phyloP scores from a whole-genome alignment of 1,139 yeast species.

The Debaryomyces psychrophilus region DNA sequence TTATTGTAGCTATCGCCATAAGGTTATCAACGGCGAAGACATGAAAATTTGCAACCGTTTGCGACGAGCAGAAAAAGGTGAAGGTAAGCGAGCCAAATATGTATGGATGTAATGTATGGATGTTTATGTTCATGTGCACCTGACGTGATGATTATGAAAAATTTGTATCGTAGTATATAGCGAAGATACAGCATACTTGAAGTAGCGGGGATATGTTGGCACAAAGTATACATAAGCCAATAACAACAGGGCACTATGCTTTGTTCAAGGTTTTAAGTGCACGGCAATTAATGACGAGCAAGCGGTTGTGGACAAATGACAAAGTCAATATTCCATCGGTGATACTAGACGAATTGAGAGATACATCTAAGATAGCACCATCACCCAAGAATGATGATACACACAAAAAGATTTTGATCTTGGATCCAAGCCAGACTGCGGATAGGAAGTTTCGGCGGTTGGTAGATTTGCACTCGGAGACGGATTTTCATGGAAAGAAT shows the following conservation, averaged over 20 bases:
- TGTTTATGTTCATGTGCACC: neutral
- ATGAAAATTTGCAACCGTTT: constrained; percentile 11
- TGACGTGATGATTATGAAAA: constrained; percentile 5
- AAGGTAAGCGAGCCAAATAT: constrained; percentile 17
- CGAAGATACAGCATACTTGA: neutral
- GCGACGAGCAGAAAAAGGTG: constrained; percentile 12
- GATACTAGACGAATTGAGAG: constrained; percentile 23
- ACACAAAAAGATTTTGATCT: constrained; percentile 18
- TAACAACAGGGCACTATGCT: neutral
- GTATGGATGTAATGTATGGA: neutral
- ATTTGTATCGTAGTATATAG: neutral
- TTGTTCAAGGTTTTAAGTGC: neutral
- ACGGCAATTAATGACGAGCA: neutral
- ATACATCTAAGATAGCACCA: constrained; percentile 16
- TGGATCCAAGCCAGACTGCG: constrained; percentile 21
- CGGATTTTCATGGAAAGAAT: constrained; percentile 1
- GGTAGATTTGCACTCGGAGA: constrained; percentile 12
- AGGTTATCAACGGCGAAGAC: constrained; percentile 7
- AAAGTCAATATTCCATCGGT: constrained; percentile 12
- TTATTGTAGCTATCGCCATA: neutral
- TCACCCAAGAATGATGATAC: constrained; percentile 12
- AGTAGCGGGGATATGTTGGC: constrained; percentile 1
- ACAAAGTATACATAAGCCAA: constrained; percentile 5
- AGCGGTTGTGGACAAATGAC: constrained; percentile 1
- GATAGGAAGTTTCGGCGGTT: constrained; percentile 14